phyloP scores from a whole-genome alignment of 768 basidiomycete species.

The Scleroderma citrinum region DNA sequence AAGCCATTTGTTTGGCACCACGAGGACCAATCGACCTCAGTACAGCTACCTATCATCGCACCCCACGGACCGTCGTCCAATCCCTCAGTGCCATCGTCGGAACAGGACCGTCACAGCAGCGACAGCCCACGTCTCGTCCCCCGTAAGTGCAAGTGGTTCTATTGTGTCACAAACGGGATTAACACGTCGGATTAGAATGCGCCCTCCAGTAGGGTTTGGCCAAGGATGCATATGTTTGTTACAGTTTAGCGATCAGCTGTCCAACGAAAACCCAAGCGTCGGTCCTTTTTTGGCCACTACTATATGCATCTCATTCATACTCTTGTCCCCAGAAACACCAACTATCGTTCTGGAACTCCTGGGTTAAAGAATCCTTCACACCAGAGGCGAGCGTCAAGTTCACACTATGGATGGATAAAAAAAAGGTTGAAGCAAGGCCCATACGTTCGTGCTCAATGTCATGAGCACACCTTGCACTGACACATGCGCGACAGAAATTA shows the following conservation, averaged over 20 bases:
- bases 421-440: constrained; percentile 71
- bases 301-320: constrained; percentile 6
- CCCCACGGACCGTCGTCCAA: constrained; percentile 23
- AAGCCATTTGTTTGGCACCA: too few species aligned
- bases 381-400: constrained; percentile 69
- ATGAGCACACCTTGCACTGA: constrained; percentile 6
- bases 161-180: constrained; percentile 4
- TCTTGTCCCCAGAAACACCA: constrained; percentile 45
- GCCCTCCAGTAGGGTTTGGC: constrained; percentile 43
- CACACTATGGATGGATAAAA: constrained; percentile 85
- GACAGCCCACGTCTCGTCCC: constrained; percentile 21
- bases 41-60: constrained; percentile 30
- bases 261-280: constrained; percentile 47
- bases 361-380: constrained; percentile 67
- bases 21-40: constrained; percentile 31
- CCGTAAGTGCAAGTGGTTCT: constrained; percentile 22
- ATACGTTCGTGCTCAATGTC: constrained; percentile 50
- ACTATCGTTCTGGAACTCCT: constrained; percentile 58
- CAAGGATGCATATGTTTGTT: constrained; percentile 61
- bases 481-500: constrained; percentile 52
- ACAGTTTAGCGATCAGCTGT: constrained; percentile 64
- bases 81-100: constrained; percentile 20
- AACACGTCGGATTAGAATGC: constrained; percentile 23
- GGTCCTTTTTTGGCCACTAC: constrained; percentile 2
- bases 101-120: constrained; percentile 29